A percentile compares a stretch with the other conserved stretches of the same genome.
These are phyloP conservation scores for Erodium maritimum DNA, from an alignment of 345 rosid genomes.

Conservation along the genomic window DNA sequence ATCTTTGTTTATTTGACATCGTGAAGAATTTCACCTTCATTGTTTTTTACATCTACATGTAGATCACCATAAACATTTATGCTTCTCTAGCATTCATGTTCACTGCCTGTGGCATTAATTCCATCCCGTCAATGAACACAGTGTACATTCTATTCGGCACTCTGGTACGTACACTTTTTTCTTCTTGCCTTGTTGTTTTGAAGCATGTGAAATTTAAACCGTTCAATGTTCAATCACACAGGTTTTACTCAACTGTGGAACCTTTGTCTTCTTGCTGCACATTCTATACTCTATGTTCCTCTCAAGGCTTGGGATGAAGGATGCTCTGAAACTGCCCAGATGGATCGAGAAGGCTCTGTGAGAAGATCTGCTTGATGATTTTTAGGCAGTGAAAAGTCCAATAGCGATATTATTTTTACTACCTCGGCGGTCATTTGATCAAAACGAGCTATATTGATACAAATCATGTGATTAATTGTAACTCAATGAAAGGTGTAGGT, in stretches of 20 bases:
- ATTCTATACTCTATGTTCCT: constrained; percentile 67
- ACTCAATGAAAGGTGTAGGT: background rate
- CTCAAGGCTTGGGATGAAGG: constrained; percentile 67
- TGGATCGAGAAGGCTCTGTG: constrained; percentile 73
- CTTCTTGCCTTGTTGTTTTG: background rate
- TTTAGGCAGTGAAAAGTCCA: no score
- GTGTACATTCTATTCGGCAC: constrained; percentile 67
- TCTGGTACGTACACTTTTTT: constrained; percentile 36
- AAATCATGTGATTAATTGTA: no score
- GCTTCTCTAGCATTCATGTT: constrained; percentile 63
- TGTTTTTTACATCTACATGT: constrained; percentile 12
- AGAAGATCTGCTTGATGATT: background rate
- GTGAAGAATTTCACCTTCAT: background rate
- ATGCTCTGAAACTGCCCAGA: constrained; percentile 53
- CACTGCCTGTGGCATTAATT: constrained; percentile 63
- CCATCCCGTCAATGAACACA: constrained; percentile 64
- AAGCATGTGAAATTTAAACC: constrained; percentile 1
- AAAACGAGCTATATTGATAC: no score
- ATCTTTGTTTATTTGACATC: background rate
- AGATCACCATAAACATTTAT: constrained; percentile 89
- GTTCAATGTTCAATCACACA: constrained; percentile 16
- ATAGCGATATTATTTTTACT: no score
- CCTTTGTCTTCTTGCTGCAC: constrained; percentile 74
- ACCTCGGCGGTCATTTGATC: no score
- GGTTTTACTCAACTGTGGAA: constrained; percentile 74